Conservation (phyloP, 2,329 filamentous ascomycete genomes). For the Aspergillus tamarii region DNA sequence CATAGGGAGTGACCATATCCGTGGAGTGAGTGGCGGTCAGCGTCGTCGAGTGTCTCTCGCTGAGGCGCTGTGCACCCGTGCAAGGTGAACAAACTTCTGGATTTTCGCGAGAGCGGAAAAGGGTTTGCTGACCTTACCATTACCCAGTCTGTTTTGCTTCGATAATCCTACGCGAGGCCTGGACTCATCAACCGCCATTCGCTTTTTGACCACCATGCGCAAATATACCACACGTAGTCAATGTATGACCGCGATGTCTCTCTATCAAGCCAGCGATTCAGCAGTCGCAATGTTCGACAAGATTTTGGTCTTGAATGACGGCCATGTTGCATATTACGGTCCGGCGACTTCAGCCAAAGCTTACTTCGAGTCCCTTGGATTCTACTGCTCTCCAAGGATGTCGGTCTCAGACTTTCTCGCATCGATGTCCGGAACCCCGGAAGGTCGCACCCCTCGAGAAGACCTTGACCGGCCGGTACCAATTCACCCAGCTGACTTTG, state of each 20-base stretch:
- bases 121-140: slow-evolving; percentile 49
- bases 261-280: slow-evolving; percentile 80
- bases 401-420: slow-evolving; percentile 79
- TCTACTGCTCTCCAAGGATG: slow-evolving; percentile 70
- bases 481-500: slow-evolving; percentile 3
- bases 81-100: slow-evolving; percentile 30
- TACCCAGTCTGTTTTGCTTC: slow-evolving; percentile 61
- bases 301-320: slow-evolving; percentile 74
- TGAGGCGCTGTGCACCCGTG: slow-evolving; percentile 75
- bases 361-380: slow-evolving; percentile 58
- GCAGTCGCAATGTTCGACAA: slow-evolving; percentile 78
- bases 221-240: slow-evolving; percentile 75
- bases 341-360: slow-evolving; percentile 65
- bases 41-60: slow-evolving; percentile 77
- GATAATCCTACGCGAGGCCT: slow-evolving; percentile 55
- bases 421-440: slow-evolving; percentile 41
- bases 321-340: slow-evolving; percentile 73
- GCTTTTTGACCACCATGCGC: slow-evolving; percentile 68
- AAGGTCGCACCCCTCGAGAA: background rate
- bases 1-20: slow-evolving; percentile 81
- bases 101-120: background rate
- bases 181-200: slow-evolving; percentile 66
- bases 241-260: slow-evolving; percentile 71
- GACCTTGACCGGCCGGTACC: background rate
- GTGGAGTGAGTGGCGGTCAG: slow-evolving; percentile 76